Base-by-base conservation (phyloP, 2,329 filamentous ascomycete species). In the Pseudogymnoascus sp. region DNA sequence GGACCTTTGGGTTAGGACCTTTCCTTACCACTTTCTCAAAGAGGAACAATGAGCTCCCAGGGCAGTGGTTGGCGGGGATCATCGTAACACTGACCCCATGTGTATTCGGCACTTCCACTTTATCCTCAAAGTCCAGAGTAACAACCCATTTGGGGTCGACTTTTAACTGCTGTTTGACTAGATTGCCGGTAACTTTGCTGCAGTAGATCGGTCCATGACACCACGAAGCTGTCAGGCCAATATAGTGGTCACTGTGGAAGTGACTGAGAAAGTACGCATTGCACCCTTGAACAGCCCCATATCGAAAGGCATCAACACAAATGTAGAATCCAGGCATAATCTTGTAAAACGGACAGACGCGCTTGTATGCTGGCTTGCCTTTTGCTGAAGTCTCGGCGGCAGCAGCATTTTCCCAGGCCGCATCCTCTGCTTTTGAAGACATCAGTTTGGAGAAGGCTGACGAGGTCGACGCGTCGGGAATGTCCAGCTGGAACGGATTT, bases 331-430 rank as follows among this genome's bases (percentile, higher is more conserved):
- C 92, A 0, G 93, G 92, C 77, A 99, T 87, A 67, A 97, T 97
- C 75, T 99, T 99, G 79, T 99, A 99, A 71, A 99, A 99, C 0
- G 94, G 94, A 71, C 94, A 99, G 0, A 91, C 97, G 59, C 94
- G 85, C 71, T 93, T 84, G 70, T 93, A 94, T 0, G 92, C 88
- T 16, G 89, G 90, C 72, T 91, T 94, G 21, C 94, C 93, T 42
- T 91, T 84, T 2, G 92, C 87, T 1, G 89, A 84, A 28, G 84
- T 78, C 73, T 96, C 92, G 1, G 89, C 82, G 1, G 91, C 89
- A 0, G 93, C 92, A 11, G 94, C 94, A 37, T 84, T 85, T 0
- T 89, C 87, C 94, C 94, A 99, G 0, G 94, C 94, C 1, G 86
- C 82, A 73, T 96, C 89, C 77, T 99, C 94, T 4, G 89, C 90